Base-by-base conservation (phyloP, 495 filamentous ascomycete species). In the Venustampulla echinocandica region DNA sequence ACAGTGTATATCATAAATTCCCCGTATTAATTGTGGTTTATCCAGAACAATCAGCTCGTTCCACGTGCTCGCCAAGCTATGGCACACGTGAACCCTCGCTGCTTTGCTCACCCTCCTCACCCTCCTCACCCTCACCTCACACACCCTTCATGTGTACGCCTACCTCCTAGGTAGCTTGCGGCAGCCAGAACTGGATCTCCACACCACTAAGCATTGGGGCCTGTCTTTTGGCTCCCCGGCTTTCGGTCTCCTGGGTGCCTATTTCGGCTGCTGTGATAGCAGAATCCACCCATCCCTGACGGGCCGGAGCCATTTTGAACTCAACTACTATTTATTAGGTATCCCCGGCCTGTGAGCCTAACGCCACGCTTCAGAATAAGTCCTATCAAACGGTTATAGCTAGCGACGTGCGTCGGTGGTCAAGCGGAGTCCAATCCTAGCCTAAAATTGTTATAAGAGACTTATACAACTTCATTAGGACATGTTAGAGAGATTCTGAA, bases 81-180 rank as follows among this genome's bases (percentile, higher is more conserved):
- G 19, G 22, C 22, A 33, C 46, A 49, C 46, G 46, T 49, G 46
- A 49, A 25, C 46, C 46, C 10, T 34, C 36, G 23, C 46, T 20
- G 23, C 38, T 42, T 30, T 49, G 3, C 38, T 42, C 35, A 41
- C 46, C 23, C 27, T 36, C 36, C 22, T 37, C 20, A 42, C 46
- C 33, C 46, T 24, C 33, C 38, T 30, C n/a, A n/a, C n/a, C n/a
- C n/a, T n/a, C n/a, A n/a, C n/a, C n/a, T n/a, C n/a, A n/a, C n/a
- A n/a, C n/a, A n/a, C n/a, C n/a, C n/a, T n/a, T n/a, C n/a, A n/a
- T n/a, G n/a, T n/a, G n/a, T n/a, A n/a, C n/a, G n/a, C n/a, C n/a
- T n/a, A n/a, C n/a, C n/a, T n/a, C n/a, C n/a, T 30, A 30, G 7
- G 27, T 13, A 30, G 27, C 27, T 30, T 7, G 27, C 7, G 13